Evolutionary conservation across 139 green algal species (phyloP).

Genomic region (Edaphochlamys debaryana): DNA sequence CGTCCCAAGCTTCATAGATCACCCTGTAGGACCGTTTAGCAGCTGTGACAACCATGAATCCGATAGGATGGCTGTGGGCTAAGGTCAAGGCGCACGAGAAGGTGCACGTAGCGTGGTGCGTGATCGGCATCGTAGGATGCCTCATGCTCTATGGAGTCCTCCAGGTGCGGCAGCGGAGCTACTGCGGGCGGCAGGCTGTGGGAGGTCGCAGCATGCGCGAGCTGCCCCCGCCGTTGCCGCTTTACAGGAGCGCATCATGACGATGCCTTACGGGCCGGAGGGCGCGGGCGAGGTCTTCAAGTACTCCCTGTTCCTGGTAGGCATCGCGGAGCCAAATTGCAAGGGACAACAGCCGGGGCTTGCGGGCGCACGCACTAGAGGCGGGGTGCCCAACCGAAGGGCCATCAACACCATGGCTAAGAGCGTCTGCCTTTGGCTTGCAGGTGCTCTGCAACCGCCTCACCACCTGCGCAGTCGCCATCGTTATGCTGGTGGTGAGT

Average conservation of each 20-base stretch:
- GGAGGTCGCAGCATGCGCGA: neutral
- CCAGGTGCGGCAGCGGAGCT: constrained; percentile 58
- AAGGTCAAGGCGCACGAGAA: constrained; percentile 53
- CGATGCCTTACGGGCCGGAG: constrained; percentile 67
- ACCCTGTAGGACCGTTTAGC: no score
- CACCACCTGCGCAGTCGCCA: constrained; percentile 69
- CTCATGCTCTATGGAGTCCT: constrained; percentile 88
- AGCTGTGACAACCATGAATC: constrained; percentile 47
- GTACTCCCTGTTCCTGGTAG: constrained; percentile 93
- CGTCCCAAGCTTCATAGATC: no score
- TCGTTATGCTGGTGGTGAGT: constrained; percentile 61
- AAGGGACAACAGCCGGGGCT: no score
- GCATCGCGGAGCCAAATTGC: no score
- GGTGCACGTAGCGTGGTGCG: constrained; percentile 70
- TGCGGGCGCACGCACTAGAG: no score
- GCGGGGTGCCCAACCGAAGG: no score
- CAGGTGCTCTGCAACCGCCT: constrained; percentile 96
- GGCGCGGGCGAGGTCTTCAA: constrained; percentile 77
- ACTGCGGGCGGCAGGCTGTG: no score
- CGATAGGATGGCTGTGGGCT: neutral
- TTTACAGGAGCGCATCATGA: constrained; percentile 94
- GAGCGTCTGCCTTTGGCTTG: no score
- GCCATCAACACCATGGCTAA: no score
- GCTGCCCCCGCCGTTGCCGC: neutral
- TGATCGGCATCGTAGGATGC: constrained; percentile 74